These are phyloP conservation scores for Ceratocystis cubensis DNA, from an alignment of 2,329 filamentous ascomycete genomes.

Conservation along the genomic window DNA sequence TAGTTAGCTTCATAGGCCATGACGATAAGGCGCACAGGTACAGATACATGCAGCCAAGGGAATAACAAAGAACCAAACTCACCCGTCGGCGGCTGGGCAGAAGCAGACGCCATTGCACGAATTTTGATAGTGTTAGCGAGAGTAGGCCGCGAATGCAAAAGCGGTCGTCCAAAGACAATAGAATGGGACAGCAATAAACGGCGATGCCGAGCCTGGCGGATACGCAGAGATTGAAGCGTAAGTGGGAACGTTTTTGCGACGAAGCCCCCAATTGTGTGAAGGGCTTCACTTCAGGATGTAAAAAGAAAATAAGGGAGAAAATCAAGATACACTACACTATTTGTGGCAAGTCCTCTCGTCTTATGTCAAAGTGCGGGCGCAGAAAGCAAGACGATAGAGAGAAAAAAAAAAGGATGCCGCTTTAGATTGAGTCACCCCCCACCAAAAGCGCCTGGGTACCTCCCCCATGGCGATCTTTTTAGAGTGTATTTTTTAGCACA, in stretches of 20 bases:
- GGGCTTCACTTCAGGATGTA: conserved; percentile 13
- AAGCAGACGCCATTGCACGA: conserved; percentile 20
- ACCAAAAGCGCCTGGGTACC: not conserved
- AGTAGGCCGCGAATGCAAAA: not conserved
- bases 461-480: conserved; percentile 1
- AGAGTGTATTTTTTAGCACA: not conserved
- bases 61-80: not conserved
- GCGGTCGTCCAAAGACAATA: conserved; percentile 9
- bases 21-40: conserved; percentile 1
- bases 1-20: not conserved
- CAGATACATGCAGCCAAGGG: not conserved
- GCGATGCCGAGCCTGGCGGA: conserved; percentile 15
- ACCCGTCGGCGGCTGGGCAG: conserved; percentile 16
- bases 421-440: conserved; percentile 11
- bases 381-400: not conserved
- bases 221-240: conserved; percentile 20
- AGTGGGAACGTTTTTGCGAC: conserved; percentile 20
- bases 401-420: conserved; percentile 6
- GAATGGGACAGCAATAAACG: conserved; percentile 4
- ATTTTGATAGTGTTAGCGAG: not conserved
- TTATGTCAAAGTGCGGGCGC: not conserved
- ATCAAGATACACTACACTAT: not conserved
- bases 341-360: not conserved
- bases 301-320: not conserved
- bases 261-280: conserved; percentile 18